phyloP scores from a whole-genome alignment of 495 filamentous ascomycete species.

The Penicillium salamii region DNA sequence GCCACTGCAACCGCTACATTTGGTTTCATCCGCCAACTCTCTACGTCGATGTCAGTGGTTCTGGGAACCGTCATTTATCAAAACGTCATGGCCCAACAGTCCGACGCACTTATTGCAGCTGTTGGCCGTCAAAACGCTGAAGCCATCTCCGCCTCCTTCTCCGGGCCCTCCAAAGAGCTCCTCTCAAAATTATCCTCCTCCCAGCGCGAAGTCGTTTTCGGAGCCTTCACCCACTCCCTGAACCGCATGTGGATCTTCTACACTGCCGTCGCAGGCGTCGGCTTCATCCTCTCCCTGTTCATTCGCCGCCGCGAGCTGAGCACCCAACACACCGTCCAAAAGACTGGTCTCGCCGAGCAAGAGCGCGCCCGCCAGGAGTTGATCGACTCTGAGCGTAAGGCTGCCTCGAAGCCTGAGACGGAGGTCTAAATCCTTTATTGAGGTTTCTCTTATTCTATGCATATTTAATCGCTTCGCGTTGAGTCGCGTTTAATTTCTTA shows the following conservation, averaged over 20 bases:
- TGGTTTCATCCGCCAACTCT: constrained; percentile 49
- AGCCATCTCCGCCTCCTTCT: constrained; percentile 43
- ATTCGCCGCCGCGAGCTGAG: constrained; percentile 55
- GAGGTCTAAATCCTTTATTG: constrained; percentile 19
- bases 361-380: constrained; percentile 41
- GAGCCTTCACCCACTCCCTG: constrained; percentile 55
- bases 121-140: constrained; percentile 32
- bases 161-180: constrained; percentile 59
- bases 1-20: constrained; percentile 53
- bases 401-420: constrained; percentile 19
- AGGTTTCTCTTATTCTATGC: background rate
- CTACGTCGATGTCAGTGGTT: constrained; percentile 52
- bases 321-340: constrained; percentile 57
- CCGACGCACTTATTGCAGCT: constrained; percentile 31
- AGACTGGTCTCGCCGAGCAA: constrained; percentile 59
- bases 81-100: constrained; percentile 48
- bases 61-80: constrained; percentile 58
- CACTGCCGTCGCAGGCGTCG: constrained; percentile 50
- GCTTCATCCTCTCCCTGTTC: constrained; percentile 52
- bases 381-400: constrained; percentile 28
- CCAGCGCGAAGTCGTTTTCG: constrained; percentile 47
- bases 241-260: constrained; percentile 70
- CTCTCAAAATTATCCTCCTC: constrained; percentile 50
- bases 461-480: background rate
- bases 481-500: background rate